Percentiles rank a stretch among this genome's conserved stretches.
Evolutionary conservation across 352 stramenopile species (phyloP).

Genomic region (Globisporangium nagaii): DNA sequence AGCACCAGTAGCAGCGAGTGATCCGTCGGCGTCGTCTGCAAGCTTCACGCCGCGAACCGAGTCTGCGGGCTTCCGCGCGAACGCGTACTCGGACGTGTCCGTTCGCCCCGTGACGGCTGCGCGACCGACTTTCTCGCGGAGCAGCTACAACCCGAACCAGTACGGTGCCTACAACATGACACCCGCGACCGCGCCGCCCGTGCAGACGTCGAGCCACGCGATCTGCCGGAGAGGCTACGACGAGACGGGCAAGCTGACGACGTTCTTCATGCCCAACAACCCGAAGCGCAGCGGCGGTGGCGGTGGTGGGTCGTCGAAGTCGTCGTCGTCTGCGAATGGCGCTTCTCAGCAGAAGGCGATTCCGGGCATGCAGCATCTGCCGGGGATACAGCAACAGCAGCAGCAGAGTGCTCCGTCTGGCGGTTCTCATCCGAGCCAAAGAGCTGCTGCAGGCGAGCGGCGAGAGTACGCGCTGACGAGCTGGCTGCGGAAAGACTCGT

Average conservation of each 20-base stretch:
- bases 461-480: slow-evolving; percentile 58
- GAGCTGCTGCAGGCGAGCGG: slow-evolving; percentile 20
- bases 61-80: slow-evolving; percentile 33
- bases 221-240: slow-evolving; percentile 66
- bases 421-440: slow-evolving; percentile 15
- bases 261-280: slow-evolving; percentile 65
- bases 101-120: slow-evolving; percentile 32
- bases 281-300: slow-evolving; percentile 13
- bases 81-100: slow-evolving; percentile 62
- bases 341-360: slow-evolving; percentile 31
- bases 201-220: slow-evolving; percentile 26
- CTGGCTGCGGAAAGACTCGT: slow-evolving; percentile 50
- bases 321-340: neutral
- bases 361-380: slow-evolving; percentile 45
- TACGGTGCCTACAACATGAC: slow-evolving; percentile 61
- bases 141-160: slow-evolving; percentile 61
- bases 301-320: no score
- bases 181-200: slow-evolving; percentile 30
- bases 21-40: neutral
- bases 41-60: slow-evolving; percentile 27
- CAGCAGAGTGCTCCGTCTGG: slow-evolving; percentile 13
- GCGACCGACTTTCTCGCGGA: slow-evolving; percentile 40
- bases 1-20: neutral
- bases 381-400: no score
- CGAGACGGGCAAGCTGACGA: slow-evolving; percentile 72